Evolutionary conservation across 148 eudicot genomes (phyloP).

Genomic region (Silene latifolia): DNA sequence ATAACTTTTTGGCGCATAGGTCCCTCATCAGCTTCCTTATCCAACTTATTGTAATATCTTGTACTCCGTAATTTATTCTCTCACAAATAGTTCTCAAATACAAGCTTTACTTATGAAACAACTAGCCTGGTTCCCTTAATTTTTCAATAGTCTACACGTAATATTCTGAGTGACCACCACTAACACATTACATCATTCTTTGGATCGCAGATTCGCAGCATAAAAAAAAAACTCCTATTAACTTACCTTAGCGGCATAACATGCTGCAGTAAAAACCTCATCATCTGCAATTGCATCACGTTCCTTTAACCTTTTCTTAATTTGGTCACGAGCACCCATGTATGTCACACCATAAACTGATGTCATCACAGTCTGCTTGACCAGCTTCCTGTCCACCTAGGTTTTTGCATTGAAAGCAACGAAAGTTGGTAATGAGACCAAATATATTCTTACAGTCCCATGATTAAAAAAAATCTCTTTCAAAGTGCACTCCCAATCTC

Average conservation of each 20-base stretch:
- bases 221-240: background rate
- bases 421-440: background rate
- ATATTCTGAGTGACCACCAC: background rate
- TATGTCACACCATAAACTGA: conserved; percentile 97
- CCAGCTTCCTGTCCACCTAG: conserved; percentile 95
- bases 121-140: too few species aligned
- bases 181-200: background rate
- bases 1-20: too few species aligned
- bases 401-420: conserved; percentile 17
- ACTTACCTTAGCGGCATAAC: conserved; percentile 90
- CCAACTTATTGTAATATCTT: too few species aligned
- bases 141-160: too few species aligned
- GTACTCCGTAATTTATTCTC: too few species aligned
- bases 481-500: too few species aligned
- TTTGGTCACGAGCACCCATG: conserved; percentile 97
- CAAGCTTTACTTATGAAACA: too few species aligned
- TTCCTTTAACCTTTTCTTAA: conserved; percentile 86
- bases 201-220: background rate
- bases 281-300: conserved; percentile 58
- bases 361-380: conserved; percentile 99
- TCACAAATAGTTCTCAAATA: too few species aligned
- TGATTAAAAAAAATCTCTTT: too few species aligned
- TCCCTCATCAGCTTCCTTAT: too few species aligned
- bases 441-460: too few species aligned
- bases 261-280: conserved; percentile 65